A percentile compares a stretch with the other conserved stretches of the same genome.
Conservation (phyloP, 805 yeast genomes). For the Naumovozyma castellii region DNA sequence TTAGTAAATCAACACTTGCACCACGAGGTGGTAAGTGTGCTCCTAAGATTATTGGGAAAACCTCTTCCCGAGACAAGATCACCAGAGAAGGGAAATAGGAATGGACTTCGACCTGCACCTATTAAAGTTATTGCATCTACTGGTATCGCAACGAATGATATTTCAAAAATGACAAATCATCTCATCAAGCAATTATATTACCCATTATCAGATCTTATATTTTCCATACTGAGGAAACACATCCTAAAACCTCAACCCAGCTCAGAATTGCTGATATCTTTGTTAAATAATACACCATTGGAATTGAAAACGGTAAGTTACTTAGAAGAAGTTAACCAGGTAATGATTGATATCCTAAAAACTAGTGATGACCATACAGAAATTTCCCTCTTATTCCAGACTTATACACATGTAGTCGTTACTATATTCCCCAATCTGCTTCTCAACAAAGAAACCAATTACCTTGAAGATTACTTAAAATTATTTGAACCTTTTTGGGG, state of each 20-base stretch:
- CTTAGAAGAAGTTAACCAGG: not conserved
- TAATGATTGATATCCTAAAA: not conserved
- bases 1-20: too few species aligned
- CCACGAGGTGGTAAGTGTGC: too few species aligned
- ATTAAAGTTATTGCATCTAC: slow-evolving; percentile 20
- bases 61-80: not conserved
- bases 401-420: not conserved
- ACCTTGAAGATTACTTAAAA: not conserved
- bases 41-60: not conserved
- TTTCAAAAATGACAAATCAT: too few species aligned
- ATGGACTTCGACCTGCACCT: slow-evolving; percentile 1
- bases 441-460: not conserved
- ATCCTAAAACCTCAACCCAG: not conserved
- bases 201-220: not conserved
- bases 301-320: not conserved
- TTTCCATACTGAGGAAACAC: not conserved
- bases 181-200: too few species aligned
- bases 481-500: not conserved
- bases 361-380: not conserved
- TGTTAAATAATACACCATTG: not conserved
- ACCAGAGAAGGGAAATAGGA: not conserved
- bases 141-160: slow-evolving; percentile 15
- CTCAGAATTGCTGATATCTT: not conserved
- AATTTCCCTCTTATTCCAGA: not conserved
- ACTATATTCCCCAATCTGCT: not conserved